Conservation (phyloP, 176 grass and related monocot genomes). For the Neostapfia colusana region DNA sequence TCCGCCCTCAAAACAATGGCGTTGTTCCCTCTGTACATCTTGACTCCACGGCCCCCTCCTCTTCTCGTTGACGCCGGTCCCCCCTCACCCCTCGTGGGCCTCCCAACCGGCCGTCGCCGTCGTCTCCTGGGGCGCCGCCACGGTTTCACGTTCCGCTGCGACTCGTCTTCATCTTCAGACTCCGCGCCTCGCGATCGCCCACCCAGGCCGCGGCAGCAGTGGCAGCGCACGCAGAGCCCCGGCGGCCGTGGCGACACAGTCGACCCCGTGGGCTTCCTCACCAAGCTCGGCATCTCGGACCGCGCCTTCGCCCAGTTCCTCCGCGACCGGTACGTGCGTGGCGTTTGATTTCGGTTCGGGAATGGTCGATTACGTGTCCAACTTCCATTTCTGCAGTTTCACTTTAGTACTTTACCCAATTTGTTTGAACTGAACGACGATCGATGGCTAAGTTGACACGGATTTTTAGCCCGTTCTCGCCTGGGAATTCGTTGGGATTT, state of each 20-base stretch:
- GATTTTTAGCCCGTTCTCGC: background rate
- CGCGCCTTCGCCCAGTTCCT: conserved; percentile 80
- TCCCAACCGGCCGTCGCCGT: conserved; percentile 1
- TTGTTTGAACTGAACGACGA: conserved; percentile 1
- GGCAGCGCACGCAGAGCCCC: conserved; percentile 24
- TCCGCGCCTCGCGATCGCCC: conserved; percentile 35
- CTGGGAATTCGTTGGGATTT: background rate
- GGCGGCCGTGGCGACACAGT: conserved; percentile 37
- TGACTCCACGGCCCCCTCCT: conserved; percentile 1
- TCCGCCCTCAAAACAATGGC: conserved; percentile 19
- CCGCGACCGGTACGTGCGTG: conserved; percentile 64
- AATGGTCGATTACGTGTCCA: conserved; percentile 9
- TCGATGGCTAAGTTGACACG: background rate
- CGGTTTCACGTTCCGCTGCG: conserved; percentile 26
- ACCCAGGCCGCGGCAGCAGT: conserved; percentile 39
- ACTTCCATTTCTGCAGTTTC: background rate
- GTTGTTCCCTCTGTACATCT: conserved; percentile 13
- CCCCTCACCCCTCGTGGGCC: background rate
- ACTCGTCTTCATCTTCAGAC: conserved; percentile 31
- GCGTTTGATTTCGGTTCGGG: background rate
- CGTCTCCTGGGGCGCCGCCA: background rate
- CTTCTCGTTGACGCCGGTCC: background rate
- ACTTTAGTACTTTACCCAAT: background rate
- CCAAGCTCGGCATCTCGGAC: conserved; percentile 68
- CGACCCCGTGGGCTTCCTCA: conserved; percentile 78